phyloP scores from a whole-genome alignment of 2,329 filamentous ascomycete genomes.

The Helotiales sp. region DNA sequence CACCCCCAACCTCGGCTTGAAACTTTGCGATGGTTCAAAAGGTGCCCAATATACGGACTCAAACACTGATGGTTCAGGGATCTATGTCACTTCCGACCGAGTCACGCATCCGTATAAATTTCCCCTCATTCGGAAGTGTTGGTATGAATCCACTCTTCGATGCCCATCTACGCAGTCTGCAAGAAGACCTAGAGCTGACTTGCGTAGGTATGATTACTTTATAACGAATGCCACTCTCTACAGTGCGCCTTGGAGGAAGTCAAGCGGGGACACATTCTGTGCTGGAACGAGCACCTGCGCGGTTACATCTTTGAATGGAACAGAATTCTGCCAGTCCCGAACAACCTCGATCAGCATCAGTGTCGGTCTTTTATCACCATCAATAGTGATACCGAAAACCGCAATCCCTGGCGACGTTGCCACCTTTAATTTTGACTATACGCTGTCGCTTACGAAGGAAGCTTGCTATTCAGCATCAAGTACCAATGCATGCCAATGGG shows the following conservation, averaged over 20 bases:
- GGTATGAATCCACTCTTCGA: too few species aligned
- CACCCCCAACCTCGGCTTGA: background rate
- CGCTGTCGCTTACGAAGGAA: background rate
- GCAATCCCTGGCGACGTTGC: background rate
- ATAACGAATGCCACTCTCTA: background rate
- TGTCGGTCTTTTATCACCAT: background rate
- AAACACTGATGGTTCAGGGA: slow-evolving; percentile 4
- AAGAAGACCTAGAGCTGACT: background rate
- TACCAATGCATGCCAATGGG: background rate
- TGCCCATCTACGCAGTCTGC: too few species aligned
- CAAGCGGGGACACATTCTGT: background rate
- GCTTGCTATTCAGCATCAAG: background rate
- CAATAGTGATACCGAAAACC: too few species aligned
- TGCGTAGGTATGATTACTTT: slow-evolving; percentile 1
- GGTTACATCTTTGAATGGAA: background rate
- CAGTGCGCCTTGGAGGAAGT: background rate
- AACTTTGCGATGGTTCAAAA: background rate
- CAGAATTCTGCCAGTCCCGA: background rate
- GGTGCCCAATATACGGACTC: background rate
- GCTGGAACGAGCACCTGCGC: background rate
- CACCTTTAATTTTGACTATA: background rate
- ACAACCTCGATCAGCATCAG: background rate
- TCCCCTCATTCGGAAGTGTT: background rate
- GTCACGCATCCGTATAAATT: background rate
- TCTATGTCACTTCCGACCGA: background rate